Evolutionary conservation across 768 basidiomycete species (phyloP).

Genomic region (Lactarius deliciosus): DNA sequence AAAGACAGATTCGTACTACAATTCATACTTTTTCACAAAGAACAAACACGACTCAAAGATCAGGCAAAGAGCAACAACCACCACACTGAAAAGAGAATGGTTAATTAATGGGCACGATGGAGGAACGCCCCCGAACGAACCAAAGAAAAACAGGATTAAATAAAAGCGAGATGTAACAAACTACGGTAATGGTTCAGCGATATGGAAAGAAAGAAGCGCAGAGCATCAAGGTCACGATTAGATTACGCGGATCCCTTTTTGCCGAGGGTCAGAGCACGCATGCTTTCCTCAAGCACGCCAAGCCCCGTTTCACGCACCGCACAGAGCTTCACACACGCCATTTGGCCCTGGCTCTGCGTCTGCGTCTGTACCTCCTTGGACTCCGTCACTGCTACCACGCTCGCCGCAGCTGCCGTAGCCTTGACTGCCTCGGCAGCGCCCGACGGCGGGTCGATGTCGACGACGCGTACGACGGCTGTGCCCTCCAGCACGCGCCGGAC

Average conservation of each 20-base stretch:
- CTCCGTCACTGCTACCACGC: background rate
- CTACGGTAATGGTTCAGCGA: background rate
- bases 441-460: constrained; percentile 59
- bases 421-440: constrained; percentile 1
- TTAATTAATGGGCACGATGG: background rate
- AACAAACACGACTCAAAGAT: background rate
- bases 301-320: constrained; percentile 25
- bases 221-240: background rate
- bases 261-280: constrained; percentile 60
- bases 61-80: background rate
- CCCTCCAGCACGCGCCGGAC: constrained; percentile 80
- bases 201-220: background rate
- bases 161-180: background rate
- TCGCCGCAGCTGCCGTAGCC: background rate
- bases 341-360: background rate
- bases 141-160: background rate
- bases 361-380: constrained; percentile 8
- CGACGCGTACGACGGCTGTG: constrained; percentile 73
- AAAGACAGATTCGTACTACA: background rate
- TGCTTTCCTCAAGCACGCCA: constrained; percentile 56
- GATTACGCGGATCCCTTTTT: constrained; percentile 40
- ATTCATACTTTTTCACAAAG: background rate
- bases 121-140: background rate
- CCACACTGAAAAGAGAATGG: background rate
- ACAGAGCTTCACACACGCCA: constrained; percentile 19